Percentiles rank a stretch among this genome's conserved stretches.
These are phyloP conservation scores for Schizophyllum amplum DNA, from an alignment of 1,284 basidiomycete species.

Conservation along the genomic window DNA sequence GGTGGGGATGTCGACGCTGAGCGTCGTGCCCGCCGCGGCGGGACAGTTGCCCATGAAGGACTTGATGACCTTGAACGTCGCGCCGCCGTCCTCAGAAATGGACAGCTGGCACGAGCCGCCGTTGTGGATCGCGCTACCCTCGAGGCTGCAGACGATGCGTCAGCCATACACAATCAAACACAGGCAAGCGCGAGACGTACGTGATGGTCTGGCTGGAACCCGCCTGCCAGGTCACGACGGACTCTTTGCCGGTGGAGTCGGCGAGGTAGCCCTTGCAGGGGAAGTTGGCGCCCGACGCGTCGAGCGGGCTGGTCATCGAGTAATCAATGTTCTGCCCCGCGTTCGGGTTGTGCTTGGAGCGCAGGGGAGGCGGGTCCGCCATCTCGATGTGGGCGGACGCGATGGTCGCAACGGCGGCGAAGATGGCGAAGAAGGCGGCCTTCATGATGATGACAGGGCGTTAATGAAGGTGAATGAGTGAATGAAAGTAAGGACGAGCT, in stretches of 20 bases:
- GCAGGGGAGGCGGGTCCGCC: neutral
- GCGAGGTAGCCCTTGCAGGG: neutral
- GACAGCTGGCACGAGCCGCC: neutral
- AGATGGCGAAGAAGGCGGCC: neutral
- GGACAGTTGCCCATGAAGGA: neutral
- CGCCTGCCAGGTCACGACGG: neutral
- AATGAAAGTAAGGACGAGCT: too few species aligned
- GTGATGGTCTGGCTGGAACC: neutral
- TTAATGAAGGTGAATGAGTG: too few species aligned
- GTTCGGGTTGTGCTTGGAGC: neutral
- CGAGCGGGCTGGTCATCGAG: neutral
- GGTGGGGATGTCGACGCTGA: neutral
- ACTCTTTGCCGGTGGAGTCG: neutral
- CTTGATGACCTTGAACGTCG: neutral
- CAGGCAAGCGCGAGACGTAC: neutral
- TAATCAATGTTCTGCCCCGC: neutral
- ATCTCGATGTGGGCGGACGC: neutral
- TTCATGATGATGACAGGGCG: too few species aligned
- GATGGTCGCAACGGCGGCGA: neutral
- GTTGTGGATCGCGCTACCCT: neutral
- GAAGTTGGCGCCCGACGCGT: neutral
- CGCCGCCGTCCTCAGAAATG: neutral
- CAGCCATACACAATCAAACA: neutral
- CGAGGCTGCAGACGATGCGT: neutral
- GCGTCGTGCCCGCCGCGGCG: neutral